Evolutionary conservation across 768 basidiomycete species (phyloP).

Genomic region (Agrocybe pediades): DNA sequence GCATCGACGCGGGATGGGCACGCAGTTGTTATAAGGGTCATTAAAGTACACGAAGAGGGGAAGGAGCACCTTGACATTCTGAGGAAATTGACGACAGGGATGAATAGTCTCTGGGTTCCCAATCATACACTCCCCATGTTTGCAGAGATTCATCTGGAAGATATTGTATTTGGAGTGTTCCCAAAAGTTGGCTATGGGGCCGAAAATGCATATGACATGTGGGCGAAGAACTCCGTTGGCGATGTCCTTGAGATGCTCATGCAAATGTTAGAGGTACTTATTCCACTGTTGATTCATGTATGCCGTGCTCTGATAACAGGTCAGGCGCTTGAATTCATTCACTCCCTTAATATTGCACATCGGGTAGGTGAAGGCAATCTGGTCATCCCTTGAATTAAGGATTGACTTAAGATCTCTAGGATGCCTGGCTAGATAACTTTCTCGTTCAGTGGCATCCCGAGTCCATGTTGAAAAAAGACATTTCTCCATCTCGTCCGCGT

Average conservation of each 20-base stretch:
- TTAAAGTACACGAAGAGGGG: conserved; percentile 17
- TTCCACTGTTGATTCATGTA: background rate
- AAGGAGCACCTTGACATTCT: conserved; percentile 24
- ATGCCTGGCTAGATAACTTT: conserved; percentile 32
- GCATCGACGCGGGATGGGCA: conserved; percentile 18
- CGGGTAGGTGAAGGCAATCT: conserved; percentile 16
- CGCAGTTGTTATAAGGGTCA: conserved; percentile 17
- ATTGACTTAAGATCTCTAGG: conserved; percentile 14
- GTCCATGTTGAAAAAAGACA: conserved; percentile 15
- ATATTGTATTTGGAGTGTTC: conserved; percentile 29
- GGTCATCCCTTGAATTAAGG: background rate
- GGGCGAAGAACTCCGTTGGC: conserved; percentile 30
- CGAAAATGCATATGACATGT: conserved; percentile 11
- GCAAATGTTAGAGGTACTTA: conserved; percentile 28
- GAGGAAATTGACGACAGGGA: conserved; percentile 17
- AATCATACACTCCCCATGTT: conserved; percentile 31
- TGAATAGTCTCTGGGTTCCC: conserved; percentile 11
- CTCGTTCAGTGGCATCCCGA: conserved; percentile 32
- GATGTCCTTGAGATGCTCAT: conserved; percentile 31
- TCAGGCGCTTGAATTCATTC: conserved; percentile 25
- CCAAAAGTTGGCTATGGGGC: conserved; percentile 20
- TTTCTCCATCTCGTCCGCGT: conserved; percentile 22
- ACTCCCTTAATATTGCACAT: conserved; percentile 24
- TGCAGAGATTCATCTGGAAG: conserved; percentile 24
- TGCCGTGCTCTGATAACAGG: background rate